Evolutionary conservation across 2,329 filamentous ascomycete genomes (phyloP).

Genomic region (Cladosporium sp.): DNA sequence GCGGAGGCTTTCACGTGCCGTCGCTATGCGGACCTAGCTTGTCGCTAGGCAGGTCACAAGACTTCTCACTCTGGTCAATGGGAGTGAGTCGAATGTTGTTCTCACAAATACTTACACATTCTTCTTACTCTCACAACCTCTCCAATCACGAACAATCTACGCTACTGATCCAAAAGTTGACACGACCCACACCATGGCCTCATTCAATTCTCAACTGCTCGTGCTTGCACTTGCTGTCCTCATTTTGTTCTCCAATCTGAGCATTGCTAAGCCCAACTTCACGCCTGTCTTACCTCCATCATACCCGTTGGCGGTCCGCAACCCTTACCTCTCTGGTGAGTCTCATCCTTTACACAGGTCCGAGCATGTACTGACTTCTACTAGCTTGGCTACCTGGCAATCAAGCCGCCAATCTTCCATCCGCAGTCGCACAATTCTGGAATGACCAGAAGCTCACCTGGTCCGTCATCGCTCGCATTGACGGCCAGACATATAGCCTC

Average conservation of each 20-base stretch:
- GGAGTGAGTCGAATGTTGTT: background rate
- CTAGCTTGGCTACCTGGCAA: conserved; percentile 39
- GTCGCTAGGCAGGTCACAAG: background rate
- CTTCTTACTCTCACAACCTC: background rate
- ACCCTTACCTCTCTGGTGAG: conserved; percentile 36
- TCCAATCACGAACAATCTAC: background rate
- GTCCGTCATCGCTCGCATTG: conserved; percentile 38
- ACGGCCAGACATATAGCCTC: conserved; percentile 36
- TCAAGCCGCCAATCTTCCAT: conserved; percentile 32
- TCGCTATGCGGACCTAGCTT: background rate
- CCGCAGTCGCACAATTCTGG: conserved; percentile 39
- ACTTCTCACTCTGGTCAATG: background rate
- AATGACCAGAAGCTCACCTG: conserved; percentile 36
- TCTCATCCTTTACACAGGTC: background rate
- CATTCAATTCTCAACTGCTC: background rate
- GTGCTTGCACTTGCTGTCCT: background rate
- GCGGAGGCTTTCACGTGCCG: background rate
- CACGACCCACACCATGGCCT: background rate
- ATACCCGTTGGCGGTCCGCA: conserved; percentile 40
- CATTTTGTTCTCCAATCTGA: background rate
- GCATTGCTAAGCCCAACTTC: conserved; percentile 10
- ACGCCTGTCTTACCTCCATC: conserved; percentile 34
- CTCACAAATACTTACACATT: background rate
- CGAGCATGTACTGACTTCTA: background rate
- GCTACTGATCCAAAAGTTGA: no score